Base-by-base conservation (phyloP, 495 filamentous ascomycete genomes). In the Lasiosphaeriaceae sp. region DNA sequence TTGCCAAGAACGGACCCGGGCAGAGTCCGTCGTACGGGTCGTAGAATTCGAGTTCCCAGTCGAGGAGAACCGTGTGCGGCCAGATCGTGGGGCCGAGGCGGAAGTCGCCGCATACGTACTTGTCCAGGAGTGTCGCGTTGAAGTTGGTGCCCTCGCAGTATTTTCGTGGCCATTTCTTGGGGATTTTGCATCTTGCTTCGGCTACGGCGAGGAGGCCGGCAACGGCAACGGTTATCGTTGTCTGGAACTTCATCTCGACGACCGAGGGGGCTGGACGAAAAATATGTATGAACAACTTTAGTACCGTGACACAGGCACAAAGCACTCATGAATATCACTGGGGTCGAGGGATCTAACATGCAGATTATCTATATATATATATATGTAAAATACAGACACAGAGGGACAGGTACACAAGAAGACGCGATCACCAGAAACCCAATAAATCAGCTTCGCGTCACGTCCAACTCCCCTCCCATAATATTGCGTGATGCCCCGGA, bases 91-190 rank as follows among this genome's bases (percentile, higher is more conserved):
- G 80, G 1, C 81, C 80, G 1, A 84, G 76, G 19, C 80, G 78
- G 0, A 61, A 56, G 61, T 84, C 80, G 22, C 78, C 73, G 63
- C 81, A 84, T 58, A 83, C 62, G 59, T 77, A 81, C 41, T 61
- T 62, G 2, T 46, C 23, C 12, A 41, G 45, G 39, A 60, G 53
- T 0, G 43, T 47, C 46, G 69, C 61, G 51, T 60, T 65, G 59
- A 67, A 70, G 47, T 68, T 71, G 54, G 78, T 77, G 22, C 71
- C 71, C 7, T 54, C 58, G 64, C 77, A 81, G 37, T 41, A 41
- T 3, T 3, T 16, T 17, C 37, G 4, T 4, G 39, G 23, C 35
- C 34, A 9, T 31, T 37, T 21, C 47, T 44, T 46, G 52, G 50
- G 16, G 50, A 23, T 14, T 12, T 14, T 52, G 49, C 49, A 52